Evolutionary conservation across 192 early-diverging fungal species (phyloP).

Genomic region (Pilaira anomala): DNA sequence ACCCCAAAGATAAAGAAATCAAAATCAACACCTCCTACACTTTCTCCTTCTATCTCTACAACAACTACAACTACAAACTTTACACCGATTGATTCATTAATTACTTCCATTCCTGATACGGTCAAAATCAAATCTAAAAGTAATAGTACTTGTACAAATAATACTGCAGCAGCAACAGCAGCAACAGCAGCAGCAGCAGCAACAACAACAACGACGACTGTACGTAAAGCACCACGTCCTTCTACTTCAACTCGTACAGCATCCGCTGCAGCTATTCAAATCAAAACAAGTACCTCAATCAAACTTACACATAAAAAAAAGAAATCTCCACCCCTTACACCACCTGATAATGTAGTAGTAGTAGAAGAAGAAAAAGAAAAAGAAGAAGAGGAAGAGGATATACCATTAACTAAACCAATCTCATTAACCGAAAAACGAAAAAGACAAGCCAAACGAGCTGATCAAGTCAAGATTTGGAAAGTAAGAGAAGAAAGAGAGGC

Average conservation of each 20-base stretch:
- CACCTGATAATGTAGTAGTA: background rate
- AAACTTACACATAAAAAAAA: background rate
- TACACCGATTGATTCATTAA: background rate
- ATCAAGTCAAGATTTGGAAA: constrained; percentile 35
- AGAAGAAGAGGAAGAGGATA: constrained; percentile 15
- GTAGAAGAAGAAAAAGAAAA: constrained; percentile 9
- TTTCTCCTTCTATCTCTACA: background rate
- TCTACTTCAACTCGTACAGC: background rate
- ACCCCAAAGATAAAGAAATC: background rate
- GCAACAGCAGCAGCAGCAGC: background rate
- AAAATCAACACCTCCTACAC: constrained; percentile 1
- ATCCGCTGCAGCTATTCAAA: background rate
- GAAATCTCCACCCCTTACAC: background rate
- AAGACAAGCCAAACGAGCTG: constrained; percentile 26
- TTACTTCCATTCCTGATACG: background rate
- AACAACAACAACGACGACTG: background rate
- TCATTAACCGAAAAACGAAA: constrained; percentile 31
- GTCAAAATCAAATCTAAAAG: background rate
- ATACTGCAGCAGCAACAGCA: background rate
- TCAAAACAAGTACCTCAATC: background rate
- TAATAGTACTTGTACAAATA: background rate
- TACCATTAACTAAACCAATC: constrained; percentile 9
- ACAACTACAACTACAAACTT: too few species aligned
- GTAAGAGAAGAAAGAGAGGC: constrained; percentile 36
- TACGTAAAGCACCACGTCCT: background rate